Evolutionary conservation across 2,329 filamentous ascomycete species (phyloP), one percentile per base, ranked within the genome.

Genomic region (Ophiobolus disseminans): DNA sequence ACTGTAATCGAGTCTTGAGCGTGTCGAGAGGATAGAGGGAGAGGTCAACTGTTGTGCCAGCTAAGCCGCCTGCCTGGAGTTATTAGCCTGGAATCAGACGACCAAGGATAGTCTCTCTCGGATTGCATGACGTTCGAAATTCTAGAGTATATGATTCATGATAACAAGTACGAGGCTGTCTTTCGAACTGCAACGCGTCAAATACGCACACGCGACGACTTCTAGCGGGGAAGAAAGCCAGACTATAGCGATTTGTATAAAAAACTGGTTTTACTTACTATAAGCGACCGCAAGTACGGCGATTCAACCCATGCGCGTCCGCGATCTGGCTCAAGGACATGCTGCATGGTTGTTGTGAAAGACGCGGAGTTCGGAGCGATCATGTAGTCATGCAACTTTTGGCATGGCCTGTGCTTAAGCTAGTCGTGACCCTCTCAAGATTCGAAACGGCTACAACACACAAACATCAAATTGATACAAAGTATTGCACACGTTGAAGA

Each of bases 1-100:
- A 91, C 78, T 99, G 94, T 5, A 99, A 90, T 13, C 94, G 91
- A 34, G 95, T 99, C 78, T 99, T 99, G 70, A 99, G 87, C 0
- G 94, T 99, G 82, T 99, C 95, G 80, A 99, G 91, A 0, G 94
- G 94, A 80, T 90, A 99, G 70, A 99, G 90, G 46, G 91, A 91
- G 67, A 96, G 87, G 83, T 99, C 94, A 75, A 97, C 94, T 11
- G 92, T 96, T 38, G 94, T 94, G 70, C 94, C 94, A 60, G 94
- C 94, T 60, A 97, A 79, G 68, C 87, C 94, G 73, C 94, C 94
- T 62, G 94, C 91, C 80, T 88, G 41, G 10, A 32, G 7, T 14
- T 38, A 45, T 40, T 30, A 42, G 48, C 28, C 10, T n/a, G n/a
- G n/a, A n/a, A 35, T 13, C 7, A 28, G 25, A 8, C 25, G 13